Evolutionary conservation across 2,329 filamentous ascomycete species (phyloP).

Genomic region (Stemphylium vesicarium): DNA sequence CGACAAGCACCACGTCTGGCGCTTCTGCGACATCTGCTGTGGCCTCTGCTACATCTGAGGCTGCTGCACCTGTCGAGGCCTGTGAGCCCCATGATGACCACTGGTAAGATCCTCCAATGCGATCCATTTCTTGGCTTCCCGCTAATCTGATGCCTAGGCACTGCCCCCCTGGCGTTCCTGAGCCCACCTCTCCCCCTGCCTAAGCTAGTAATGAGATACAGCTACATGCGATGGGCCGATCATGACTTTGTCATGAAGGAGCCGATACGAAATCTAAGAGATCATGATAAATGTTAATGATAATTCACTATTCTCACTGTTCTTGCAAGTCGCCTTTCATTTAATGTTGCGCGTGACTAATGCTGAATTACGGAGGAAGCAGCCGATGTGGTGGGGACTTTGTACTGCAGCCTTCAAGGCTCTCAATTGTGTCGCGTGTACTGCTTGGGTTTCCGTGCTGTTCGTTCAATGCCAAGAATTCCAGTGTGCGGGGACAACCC

Average conservation of each 20-base stretch:
- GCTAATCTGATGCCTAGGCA: conserved; percentile 17
- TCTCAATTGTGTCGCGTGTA: too few relatives aligned
- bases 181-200: conserved; percentile 29
- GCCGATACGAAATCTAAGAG: neutral
- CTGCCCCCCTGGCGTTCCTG: conserved; percentile 33
- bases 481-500: too few relatives aligned
- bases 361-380: too few relatives aligned
- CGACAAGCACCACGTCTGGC: conserved; percentile 12
- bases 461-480: too few relatives aligned
- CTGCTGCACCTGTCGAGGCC: conserved; percentile 12
- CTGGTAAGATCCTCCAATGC: conserved; percentile 14
- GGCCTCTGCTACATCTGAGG: conserved; percentile 1
- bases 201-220: conserved; percentile 4
- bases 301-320: conserved; percentile 1
- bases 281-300: conserved; percentile 18
- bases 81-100: conserved; percentile 35
- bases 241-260: neutral
- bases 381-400: too few relatives aligned
- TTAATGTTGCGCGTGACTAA: too few relatives aligned
- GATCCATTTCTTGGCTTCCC: neutral
- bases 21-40: conserved; percentile 3
- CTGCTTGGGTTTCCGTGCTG: too few relatives aligned
- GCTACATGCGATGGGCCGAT: neutral
- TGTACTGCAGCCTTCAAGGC: too few relatives aligned
- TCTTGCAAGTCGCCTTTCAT: neutral